Percentiles rank a stretch among this genome's conserved stretches.
Evolutionary conservation across 495 filamentous ascomycete species (phyloP).

Genomic region (Lepidopterella palustris): DNA sequence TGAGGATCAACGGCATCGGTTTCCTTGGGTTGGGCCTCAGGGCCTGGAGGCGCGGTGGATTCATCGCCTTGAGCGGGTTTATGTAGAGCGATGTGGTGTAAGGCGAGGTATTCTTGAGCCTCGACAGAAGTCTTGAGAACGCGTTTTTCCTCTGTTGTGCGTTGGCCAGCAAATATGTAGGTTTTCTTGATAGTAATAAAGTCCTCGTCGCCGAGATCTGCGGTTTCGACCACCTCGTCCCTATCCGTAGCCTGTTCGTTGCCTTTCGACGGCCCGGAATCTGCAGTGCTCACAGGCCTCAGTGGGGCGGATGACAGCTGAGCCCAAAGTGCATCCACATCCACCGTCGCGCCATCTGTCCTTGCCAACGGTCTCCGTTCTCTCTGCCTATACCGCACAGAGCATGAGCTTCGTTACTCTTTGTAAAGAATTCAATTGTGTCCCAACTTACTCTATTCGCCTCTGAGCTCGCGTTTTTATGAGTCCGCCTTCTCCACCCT

Average conservation of each 20-base stretch:
- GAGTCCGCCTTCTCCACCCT: constrained; percentile 68
- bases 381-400: constrained; percentile 53
- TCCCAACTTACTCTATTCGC: constrained; percentile 30
- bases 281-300: constrained; percentile 6
- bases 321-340: constrained; percentile 86
- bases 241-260: neutral
- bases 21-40: constrained; percentile 30
- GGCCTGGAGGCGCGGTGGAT: constrained; percentile 24
- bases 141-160: constrained; percentile 73
- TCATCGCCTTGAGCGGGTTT: neutral
- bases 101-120: constrained; percentile 65
- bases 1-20: neutral
- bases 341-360: constrained; percentile 66
- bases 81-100: neutral
- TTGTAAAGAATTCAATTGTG: neutral
- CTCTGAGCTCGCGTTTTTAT: constrained; percentile 66
- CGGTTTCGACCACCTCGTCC: neutral
- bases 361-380: constrained; percentile 56
- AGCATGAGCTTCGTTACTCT: constrained; percentile 5
- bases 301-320: constrained; percentile 51
- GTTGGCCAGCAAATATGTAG: constrained; percentile 86
- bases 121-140: constrained; percentile 75
- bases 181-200: constrained; percentile 79
- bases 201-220: constrained; percentile 34
- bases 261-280: neutral